Evolutionary conservation across 331 rosid species (phyloP).

Genomic region (Acacia pycnantha): DNA sequence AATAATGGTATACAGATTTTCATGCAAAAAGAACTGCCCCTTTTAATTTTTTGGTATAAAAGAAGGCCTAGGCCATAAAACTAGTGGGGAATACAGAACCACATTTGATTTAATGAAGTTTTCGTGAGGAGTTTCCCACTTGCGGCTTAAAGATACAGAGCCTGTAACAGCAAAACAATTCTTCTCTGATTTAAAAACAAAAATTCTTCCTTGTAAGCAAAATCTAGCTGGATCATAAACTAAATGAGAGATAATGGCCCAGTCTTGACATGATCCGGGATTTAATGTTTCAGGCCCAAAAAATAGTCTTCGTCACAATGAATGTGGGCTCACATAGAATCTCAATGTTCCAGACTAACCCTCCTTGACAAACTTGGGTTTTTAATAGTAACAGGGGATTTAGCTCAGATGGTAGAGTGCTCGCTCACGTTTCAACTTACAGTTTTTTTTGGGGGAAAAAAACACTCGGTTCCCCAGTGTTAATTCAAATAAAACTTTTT

Average conservation of each 20-base stretch:
- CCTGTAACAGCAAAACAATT: not conserved
- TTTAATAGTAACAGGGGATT: constrained; percentile 44
- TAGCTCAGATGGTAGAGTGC: constrained; percentile 99
- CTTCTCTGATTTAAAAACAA: not conserved
- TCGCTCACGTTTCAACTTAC: constrained; percentile 36
- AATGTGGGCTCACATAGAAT: not conserved
- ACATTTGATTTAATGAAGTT: not conserved
- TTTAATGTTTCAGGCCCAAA: not conserved
- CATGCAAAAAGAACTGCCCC: not conserved
- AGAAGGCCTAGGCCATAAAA: not conserved
- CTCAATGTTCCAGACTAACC: not conserved
- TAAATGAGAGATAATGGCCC: not conserved
- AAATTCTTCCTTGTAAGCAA: not conserved
- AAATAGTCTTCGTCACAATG: not conserved
- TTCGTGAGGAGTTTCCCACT: not conserved
- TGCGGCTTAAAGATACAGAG: not conserved
- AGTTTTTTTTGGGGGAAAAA: too few relatives aligned
- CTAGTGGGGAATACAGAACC: not conserved
- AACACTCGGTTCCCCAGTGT: too few relatives aligned
- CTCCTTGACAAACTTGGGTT: not conserved
- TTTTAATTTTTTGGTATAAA: too few relatives aligned
- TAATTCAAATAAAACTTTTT: too few relatives aligned
- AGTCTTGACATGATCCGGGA: not conserved
- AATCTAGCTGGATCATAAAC: not conserved
- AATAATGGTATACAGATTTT: too few relatives aligned